phyloP scores from a whole-genome alignment of 1,284 basidiomycete genomes.

The Marasmius tenuissimus region DNA sequence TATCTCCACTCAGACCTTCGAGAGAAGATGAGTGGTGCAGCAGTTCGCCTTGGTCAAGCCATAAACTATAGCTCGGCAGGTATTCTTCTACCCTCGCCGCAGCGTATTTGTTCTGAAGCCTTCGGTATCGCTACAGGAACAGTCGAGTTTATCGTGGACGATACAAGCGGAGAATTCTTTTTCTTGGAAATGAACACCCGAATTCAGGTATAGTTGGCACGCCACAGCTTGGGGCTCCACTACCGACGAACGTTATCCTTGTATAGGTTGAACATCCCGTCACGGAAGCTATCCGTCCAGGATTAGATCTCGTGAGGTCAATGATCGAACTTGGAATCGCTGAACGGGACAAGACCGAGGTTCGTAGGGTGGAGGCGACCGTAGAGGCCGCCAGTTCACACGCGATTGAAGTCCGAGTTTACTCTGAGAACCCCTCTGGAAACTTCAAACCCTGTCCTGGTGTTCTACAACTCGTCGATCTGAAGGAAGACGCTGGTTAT shows the following conservation, averaged over 20 bases:
- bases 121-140: constrained; percentile 45
- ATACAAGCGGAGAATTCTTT: constrained; percentile 54
- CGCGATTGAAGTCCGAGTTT: constrained; percentile 66
- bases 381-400: constrained; percentile 21
- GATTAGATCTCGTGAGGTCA: constrained; percentile 64
- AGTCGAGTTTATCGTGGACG: constrained; percentile 68
- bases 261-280: constrained; percentile 67
- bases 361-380: constrained; percentile 8
- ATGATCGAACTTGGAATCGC: constrained; percentile 61
- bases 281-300: constrained; percentile 58
- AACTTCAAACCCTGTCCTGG: constrained; percentile 65
- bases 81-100: constrained; percentile 15
- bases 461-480: constrained; percentile 54
- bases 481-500: constrained; percentile 28
- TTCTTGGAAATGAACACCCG: constrained; percentile 79
- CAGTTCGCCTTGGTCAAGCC: constrained; percentile 46
- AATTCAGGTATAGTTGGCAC: constrained; percentile 47
- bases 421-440: constrained; percentile 64
- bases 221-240: not conserved
- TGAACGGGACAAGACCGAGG: constrained; percentile 23
- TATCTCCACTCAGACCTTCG: constrained; percentile 33
- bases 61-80: constrained; percentile 64
- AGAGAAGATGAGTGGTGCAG: constrained; percentile 50
- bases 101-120: not conserved
- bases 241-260: not conserved